Percentiles rank a stretch among this genome's conserved stretches.
Evolutionary conservation across 495 filamentous ascomycete species (phyloP).

Genomic region (Immersiella caudata): DNA sequence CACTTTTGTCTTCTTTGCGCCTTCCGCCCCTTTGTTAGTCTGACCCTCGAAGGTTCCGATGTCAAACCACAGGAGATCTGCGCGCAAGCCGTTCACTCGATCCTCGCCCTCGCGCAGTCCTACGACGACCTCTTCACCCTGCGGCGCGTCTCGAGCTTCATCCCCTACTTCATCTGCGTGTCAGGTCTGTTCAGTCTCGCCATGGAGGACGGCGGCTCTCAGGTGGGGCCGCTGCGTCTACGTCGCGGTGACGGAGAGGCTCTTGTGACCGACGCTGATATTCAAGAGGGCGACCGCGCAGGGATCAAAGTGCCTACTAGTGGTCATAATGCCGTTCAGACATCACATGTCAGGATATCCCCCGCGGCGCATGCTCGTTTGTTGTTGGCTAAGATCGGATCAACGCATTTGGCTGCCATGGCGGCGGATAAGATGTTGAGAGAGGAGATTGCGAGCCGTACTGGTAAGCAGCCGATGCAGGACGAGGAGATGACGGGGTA

Average conservation of each 20-base stretch:
- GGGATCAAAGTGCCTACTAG: background rate
- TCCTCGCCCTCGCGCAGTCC: constrained; percentile 13
- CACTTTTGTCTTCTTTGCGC: constrained; percentile 18
- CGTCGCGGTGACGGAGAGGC: background rate
- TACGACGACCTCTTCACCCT: constrained; percentile 20
- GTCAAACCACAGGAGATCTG: constrained; percentile 13
- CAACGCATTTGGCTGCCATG: constrained; percentile 9
- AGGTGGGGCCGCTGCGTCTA: background rate
- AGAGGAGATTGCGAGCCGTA: background rate
- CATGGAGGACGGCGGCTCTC: constrained; percentile 11
- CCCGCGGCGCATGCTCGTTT: background rate
- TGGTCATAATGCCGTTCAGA: background rate
- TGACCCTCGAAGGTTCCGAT: background rate
- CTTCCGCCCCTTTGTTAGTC: constrained; percentile 13
- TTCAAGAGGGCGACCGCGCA: background rate
- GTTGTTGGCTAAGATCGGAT: constrained; percentile 11
- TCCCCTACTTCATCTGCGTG: constrained; percentile 11
- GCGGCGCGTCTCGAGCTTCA: constrained; percentile 14
- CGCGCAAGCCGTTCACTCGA: constrained; percentile 14
- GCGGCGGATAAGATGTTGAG: constrained; percentile 1
- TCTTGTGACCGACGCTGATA: background rate
- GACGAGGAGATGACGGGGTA: background rate
- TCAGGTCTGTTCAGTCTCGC: constrained; percentile 17
- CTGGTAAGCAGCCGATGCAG: background rate
- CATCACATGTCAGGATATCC: constrained; percentile 9